Evolutionary conservation across 2,329 filamentous ascomycete species (phyloP).

Genomic region (Stenocarpella maydis): DNA sequence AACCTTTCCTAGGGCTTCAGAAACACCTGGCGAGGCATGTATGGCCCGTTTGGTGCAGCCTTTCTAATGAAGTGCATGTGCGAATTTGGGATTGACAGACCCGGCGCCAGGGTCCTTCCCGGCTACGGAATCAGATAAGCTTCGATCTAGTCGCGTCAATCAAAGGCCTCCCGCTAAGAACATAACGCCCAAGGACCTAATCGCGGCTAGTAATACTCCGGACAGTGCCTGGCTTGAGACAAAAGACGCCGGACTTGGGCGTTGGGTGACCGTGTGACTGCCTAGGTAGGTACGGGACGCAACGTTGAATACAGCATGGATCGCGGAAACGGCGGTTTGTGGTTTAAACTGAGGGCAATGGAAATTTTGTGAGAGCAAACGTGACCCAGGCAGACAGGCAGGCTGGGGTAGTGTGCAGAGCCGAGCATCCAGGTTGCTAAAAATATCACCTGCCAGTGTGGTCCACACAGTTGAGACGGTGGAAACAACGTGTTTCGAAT

Average conservation of each 20-base stretch:
- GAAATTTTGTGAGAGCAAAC: neutral
- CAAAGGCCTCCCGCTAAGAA: too few relatives aligned
- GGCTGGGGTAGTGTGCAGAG: neutral
- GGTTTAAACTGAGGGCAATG: too few relatives aligned
- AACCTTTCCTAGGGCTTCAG: neutral
- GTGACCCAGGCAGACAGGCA: too few relatives aligned
- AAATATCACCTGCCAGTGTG: neutral
- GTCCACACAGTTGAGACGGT: neutral
- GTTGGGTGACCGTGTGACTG: neutral
- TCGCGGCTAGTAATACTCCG: neutral
- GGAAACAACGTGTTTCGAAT: slow-evolving; percentile 24
- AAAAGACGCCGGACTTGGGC: too few relatives aligned
- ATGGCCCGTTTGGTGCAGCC: too few relatives aligned
- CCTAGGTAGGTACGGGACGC: neutral
- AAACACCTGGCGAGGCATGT: neutral
- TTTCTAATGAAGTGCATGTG: too few relatives aligned
- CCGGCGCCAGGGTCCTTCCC: too few relatives aligned
- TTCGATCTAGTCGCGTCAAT: neutral
- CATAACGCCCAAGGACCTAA: neutral
- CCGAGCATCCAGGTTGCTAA: neutral
- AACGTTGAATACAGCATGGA: neutral
- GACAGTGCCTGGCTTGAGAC: neutral
- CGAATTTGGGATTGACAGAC: neutral
- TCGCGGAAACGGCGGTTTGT: neutral
- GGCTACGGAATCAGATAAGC: neutral